A percentile compares a stretch with the other conserved stretches of the same genome.
These are phyloP conservation scores for Herpetospermum pedunculosum DNA, from an alignment of 306 rosid genomes.

Conservation along the genomic window DNA sequence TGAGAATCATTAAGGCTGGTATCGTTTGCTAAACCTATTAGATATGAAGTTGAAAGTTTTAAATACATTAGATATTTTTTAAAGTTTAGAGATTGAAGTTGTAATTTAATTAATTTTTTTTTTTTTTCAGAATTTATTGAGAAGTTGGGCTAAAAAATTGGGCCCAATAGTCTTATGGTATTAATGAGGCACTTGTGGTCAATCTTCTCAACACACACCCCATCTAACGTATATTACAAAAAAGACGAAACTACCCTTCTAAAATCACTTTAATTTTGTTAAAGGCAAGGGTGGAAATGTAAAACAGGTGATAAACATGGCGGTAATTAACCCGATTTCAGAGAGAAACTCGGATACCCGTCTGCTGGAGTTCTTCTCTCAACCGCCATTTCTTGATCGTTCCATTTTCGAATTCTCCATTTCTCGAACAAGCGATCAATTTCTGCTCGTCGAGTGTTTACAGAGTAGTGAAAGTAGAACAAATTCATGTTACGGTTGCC, in stretches of 20 bases:
- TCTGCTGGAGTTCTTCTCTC: neutral
- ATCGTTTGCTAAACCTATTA: no score
- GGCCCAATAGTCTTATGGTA: neutral
- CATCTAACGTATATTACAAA: neutral
- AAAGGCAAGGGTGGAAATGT: neutral
- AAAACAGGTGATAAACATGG: neutral
- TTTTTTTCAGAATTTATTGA: no score
- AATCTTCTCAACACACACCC: neutral
- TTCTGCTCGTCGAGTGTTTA: neutral
- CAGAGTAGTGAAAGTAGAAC: neutral
- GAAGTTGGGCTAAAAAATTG: neutral
- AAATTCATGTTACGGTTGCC: neutral
- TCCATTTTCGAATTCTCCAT: neutral
- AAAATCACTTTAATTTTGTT: neutral
- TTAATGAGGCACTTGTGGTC: neutral
- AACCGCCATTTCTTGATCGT: neutral
- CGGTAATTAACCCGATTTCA: neutral
- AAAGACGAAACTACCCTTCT: neutral
- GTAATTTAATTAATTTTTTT: no score
- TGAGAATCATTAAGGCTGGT: no score
- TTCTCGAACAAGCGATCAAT: neutral
- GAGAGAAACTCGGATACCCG: neutral
- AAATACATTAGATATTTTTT: no score
- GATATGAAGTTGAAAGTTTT: no score
- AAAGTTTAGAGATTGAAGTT: no score